Evolutionary conservation across 2,329 filamentous ascomycete genomes (phyloP).

Genomic region (Colletotrichum costaricense): DNA sequence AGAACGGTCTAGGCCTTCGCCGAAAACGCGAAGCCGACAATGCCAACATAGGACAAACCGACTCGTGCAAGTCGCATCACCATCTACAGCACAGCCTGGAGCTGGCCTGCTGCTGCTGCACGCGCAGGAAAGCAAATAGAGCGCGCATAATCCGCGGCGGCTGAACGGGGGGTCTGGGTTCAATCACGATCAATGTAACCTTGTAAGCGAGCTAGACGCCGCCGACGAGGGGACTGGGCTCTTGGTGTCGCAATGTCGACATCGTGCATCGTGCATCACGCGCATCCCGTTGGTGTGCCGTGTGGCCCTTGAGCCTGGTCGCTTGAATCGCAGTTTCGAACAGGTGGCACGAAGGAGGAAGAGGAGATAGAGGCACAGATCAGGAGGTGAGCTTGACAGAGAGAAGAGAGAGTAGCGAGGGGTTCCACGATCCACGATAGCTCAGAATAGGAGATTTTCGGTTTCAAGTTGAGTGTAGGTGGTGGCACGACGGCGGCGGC

Average conservation of each 20-base stretch:
- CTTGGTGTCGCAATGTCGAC: conserved; percentile 7
- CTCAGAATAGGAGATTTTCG: conserved; percentile 24
- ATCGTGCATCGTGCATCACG: not conserved
- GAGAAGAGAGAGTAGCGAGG: not conserved
- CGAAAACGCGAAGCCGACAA: not conserved
- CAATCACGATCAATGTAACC: conserved; percentile 4
- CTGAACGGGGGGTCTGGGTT: not conserved
- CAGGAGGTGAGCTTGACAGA: not conserved
- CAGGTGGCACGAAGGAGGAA: not conserved
- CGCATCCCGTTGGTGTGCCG: not conserved
- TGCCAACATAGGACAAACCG: not conserved
- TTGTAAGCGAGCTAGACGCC: conserved; percentile 31
- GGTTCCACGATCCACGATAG: not conserved
- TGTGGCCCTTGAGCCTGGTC: not conserved
- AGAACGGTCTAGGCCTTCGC: not conserved
- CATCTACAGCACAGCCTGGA: not conserved
- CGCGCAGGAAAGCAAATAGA: not conserved
- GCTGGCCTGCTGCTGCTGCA: not conserved
- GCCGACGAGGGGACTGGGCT: not conserved
- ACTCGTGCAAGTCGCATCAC: not conserved
- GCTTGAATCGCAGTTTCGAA: not conserved
- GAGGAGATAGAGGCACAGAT: not conserved
- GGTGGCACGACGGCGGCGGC: not conserved
- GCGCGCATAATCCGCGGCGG: conserved; percentile 10
- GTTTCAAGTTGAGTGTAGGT: conserved; percentile 14